Base-by-base conservation (phyloP, 2,329 filamentous ascomycete species). In the Diaporthe amygdali region DNA sequence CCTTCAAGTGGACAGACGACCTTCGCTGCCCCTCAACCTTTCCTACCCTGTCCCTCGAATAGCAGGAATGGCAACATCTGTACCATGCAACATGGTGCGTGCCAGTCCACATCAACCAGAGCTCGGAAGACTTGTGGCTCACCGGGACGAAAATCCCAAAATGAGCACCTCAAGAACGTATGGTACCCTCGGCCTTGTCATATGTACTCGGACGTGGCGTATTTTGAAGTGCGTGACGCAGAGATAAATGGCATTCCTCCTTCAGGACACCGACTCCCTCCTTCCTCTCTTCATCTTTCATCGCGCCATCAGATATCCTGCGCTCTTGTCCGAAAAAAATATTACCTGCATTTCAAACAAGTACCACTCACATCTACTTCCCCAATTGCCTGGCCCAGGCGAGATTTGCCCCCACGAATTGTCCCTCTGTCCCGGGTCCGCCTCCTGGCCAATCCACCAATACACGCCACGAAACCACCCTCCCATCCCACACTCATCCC, bases 401-500 rank as follows among this genome's bases (percentile, higher is more conserved):
- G 39, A 51, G n/a, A 66, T 27, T 34, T 51, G 61, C 54, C 71
- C 68, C 68, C 68, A 72, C 71, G 46, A 67, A 47, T 20, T 67
- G 61, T 25, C 25, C 54, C 47, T 34, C 54, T 49, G 25, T 56
- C 47, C 55, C 55, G 63, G 56, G 61, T 63, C 44, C 51, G 32
- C 54, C 47, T 64, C 51, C 37, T 63, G 46, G 54, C 68, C 51
- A 74, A 67, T 70, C 67, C 69, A 76, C 72, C 72, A 74, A 72
- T 74, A 71, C 66, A 59, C 44, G 46, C 59, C 49, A 72, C 67
- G 54, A 70, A 59, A 56, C 37, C 72, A 72, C 72, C 59, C 64
- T 66, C 71, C 72, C 77, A 78, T 78, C 77, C 76, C 77, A 75
- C 75, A 73, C 54, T 69, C 78, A 80, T 81, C 81, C 81, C 81